These are phyloP conservation scores for Mycena kentingensis DNA, from an alignment of 768 basidiomycete genomes.

Conservation along the genomic window DNA sequence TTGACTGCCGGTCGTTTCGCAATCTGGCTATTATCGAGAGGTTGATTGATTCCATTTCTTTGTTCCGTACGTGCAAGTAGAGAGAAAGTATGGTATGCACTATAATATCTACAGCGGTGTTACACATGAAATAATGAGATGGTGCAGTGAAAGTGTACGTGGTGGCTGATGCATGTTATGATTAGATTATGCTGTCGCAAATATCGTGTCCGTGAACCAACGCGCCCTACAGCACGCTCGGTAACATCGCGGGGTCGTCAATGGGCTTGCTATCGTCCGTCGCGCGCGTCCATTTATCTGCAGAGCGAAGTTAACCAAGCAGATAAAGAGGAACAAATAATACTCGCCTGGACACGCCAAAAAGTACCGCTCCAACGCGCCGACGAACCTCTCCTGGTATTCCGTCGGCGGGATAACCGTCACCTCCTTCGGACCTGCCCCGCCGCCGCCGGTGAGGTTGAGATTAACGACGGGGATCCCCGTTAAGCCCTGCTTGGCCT, in stretches of 20 bases:
- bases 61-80: too few species aligned
- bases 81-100: too few species aligned
- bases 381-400: conserved; percentile 77
- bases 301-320: background rate
- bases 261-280: conserved; percentile 40
- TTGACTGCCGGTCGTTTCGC: too few species aligned
- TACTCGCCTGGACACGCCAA: conserved; percentile 69
- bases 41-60: too few species aligned
- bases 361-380: conserved; percentile 73
- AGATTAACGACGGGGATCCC: background rate
- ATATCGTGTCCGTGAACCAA: too few species aligned
- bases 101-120: too few species aligned
- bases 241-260: conserved; percentile 41
- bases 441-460: conserved; percentile 13
- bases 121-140: too few species aligned
- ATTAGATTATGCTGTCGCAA: too few species aligned
- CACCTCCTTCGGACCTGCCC: conserved; percentile 60
- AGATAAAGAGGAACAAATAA: background rate
- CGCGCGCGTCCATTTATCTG: conserved; percentile 47
- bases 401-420: conserved; percentile 81
- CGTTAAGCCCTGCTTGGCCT: conserved; percentile 79
- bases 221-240: conserved; percentile 48
- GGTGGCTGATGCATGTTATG: too few species aligned
- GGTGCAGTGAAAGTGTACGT: too few species aligned
- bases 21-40: too few species aligned